Evolutionary conservation across 495 filamentous ascomycete genomes (phyloP).

Genomic region (Podospora fimiseda): DNA sequence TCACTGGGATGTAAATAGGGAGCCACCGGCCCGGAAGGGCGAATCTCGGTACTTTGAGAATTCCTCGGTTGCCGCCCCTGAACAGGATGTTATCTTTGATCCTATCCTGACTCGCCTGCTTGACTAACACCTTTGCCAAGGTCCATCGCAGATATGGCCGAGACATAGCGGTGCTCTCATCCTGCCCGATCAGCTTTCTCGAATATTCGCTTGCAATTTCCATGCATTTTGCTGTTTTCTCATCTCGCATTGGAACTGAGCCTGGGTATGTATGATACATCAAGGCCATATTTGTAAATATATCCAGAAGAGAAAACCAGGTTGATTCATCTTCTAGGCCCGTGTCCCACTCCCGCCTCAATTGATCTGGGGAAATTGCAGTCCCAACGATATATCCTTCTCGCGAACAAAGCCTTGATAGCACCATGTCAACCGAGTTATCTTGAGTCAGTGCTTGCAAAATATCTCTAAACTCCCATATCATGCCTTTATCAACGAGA

Average conservation of each 20-base stretch:
- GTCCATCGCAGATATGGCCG: slow-evolving; percentile 3
- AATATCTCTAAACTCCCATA: slow-evolving; percentile 3
- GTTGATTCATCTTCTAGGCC: neutral
- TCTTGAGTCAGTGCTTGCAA: neutral
- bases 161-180: neutral
- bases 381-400: too few relatives aligned
- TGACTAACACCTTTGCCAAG: neutral
- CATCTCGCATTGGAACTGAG: too few relatives aligned
- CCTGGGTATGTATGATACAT: neutral
- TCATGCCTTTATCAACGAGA: neutral
- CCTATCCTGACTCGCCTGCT: neutral
- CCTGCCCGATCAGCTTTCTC: neutral
- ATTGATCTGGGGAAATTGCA: neutral
- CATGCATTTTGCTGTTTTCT: neutral
- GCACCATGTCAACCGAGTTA: neutral
- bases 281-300: neutral
- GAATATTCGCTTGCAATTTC: neutral
- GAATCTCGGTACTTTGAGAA: neutral
- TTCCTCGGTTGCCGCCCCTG: neutral
- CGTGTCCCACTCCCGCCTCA: neutral
- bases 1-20: neutral
- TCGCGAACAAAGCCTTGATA: too few relatives aligned
- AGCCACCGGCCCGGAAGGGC: neutral
- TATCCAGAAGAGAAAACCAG: neutral
- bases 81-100: neutral